A percentile compares a stretch with the other conserved stretches of the same genome.
Conservation (phyloP, 805 yeast genomes). For the Yarrowia divulgata region DNA sequence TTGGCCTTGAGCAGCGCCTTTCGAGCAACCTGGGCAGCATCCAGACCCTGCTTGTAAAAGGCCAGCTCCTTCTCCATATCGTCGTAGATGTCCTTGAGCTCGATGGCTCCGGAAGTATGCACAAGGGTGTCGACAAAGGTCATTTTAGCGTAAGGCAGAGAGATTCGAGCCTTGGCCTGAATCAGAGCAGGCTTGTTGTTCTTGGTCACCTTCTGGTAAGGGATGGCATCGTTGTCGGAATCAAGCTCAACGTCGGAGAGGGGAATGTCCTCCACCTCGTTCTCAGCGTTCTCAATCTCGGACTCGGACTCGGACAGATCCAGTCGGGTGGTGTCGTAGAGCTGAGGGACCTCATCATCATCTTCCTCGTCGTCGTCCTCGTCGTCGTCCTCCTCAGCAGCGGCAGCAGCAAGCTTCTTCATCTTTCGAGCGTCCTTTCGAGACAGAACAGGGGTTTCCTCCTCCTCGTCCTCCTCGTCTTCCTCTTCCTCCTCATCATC, state of each 20-base stretch:
- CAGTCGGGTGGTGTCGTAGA: constrained; percentile 46
- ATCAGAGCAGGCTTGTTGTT: constrained; percentile 80
- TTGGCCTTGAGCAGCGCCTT: constrained; percentile 66
- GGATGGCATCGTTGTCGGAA: constrained; percentile 93
- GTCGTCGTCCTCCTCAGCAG: constrained; percentile 39
- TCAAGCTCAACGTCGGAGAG: constrained; percentile 91
- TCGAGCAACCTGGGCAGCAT: constrained; percentile 79
- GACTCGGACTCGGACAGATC: constrained; percentile 53
- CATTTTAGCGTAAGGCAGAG: constrained; percentile 64
- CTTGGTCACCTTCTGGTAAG: constrained; percentile 86
- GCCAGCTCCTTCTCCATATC: constrained; percentile 96
- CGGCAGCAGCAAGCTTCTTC: constrained; percentile 46
- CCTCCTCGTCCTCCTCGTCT: constrained; percentile 16
- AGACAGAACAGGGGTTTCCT: constrained; percentile 40
- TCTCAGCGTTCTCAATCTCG: constrained; percentile 62
- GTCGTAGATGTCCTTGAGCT: constrained; percentile 81
- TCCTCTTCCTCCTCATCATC: constrained; percentile 17
- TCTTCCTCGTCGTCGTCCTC: constrained; percentile 51
- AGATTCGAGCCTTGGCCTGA: constrained; percentile 48
- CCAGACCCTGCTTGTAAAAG: constrained; percentile 91
- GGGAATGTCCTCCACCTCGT: constrained; percentile 82
- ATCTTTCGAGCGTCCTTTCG: constrained; percentile 43
- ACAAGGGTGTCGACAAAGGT: constrained; percentile 68
- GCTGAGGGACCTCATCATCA: constrained; percentile 48
- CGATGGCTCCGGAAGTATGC: constrained; percentile 75